Evolutionary conservation across 805 yeast species (phyloP), one percentile per base, ranked within the genome.

Genomic region (Wickerhamiella sergipiensis): DNA sequence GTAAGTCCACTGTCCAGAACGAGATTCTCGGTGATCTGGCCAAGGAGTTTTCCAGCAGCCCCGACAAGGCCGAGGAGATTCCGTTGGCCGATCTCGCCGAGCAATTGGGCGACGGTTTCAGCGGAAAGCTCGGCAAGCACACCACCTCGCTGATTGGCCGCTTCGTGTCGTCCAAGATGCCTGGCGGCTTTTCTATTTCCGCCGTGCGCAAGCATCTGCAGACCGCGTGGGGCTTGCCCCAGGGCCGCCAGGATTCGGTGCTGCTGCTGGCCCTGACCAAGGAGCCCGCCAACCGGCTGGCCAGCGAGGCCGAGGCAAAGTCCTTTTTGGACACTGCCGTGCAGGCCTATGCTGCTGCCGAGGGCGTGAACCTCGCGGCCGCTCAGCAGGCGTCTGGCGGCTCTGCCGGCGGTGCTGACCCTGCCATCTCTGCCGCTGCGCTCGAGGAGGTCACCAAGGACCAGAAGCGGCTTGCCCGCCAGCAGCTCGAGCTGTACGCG

Each of bases 1-100:
- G 99, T 73, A 92, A 92, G 69, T 92, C 98, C 23, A 92, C 99
- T 19, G 90, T 92, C 46, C 99, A 92, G 73, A 92, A 92, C 70
- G 99, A 92, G 75, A 92, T 92, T 60, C 78, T 92, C 61, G 99
- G 99, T 76, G 99, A 92, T 65, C 77, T 92, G 63, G 97, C 97
- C 65, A 92, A 92, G 71, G 99, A 92, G 72, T 92, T 92, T 64
- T 97, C 97, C 62, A 71, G 92, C 45, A 89, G 97, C 47, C 99
- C 99, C 43, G 99, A 92, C 71, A 92, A 92, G 71, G 97, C 99
- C 55, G 99, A 92, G 72, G 99, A 92, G 65, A 85, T 95, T 43
- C 98, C 98, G 55, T 77, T 92, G 61, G 85, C 80, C 64, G 99
- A 92, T 70, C 80, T 92, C 67, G 97, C 97, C 47, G 97, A 87